Evolutionary conservation across 106 monocot genomes (phyloP), one percentile per base, ranked within the genome.

Genomic region (Hemerocallis citrina): DNA sequence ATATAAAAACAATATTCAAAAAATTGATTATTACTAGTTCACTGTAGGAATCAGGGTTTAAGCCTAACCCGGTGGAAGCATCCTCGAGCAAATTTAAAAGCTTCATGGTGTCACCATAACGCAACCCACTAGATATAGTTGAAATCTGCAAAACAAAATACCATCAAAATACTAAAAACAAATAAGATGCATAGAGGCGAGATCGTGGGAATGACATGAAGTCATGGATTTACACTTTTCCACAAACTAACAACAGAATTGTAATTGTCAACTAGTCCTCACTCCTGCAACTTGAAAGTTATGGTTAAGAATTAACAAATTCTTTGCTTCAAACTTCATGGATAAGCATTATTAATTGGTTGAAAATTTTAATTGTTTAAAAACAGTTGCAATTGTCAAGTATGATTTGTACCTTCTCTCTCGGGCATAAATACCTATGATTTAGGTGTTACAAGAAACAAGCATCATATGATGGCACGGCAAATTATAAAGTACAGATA

Each of bases 71-170:
- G 62, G 73, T 79, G 12, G 91, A 84, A 60, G 86, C 66, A 57
- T 87, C 87, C 46, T 96, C 96, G 14, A 96, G 84, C 61, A 69
- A 62, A 60, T 65, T 55, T 29, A 87, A 64, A 74, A 91, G 87
- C 38, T 74, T 87, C 25, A 79, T 52, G 7, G 84, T 84, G 67
- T 96, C 91, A 32, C 55, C 79, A 65, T 84, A 91, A n/a, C 81
- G 81, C 66, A 96, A 55, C 15, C 77, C 80, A 43, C 79, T 79
- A 58, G 79, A 87, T 58, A 86, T 76, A 62, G 68, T 67, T 58
- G 96, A 86, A 57, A 96, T 81, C 91, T 96, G 59, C 24, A 76
- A 20, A 12, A 32, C 1, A 47, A 52, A 70, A 23, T 6, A 74
- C 33, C 8, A 33, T 34, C 24, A 23, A 34, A n/a, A 38, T 40